Evolutionary conservation across 2,329 filamentous ascomycete species (phyloP).

Genomic region (Calonectria hongkongensis): DNA sequence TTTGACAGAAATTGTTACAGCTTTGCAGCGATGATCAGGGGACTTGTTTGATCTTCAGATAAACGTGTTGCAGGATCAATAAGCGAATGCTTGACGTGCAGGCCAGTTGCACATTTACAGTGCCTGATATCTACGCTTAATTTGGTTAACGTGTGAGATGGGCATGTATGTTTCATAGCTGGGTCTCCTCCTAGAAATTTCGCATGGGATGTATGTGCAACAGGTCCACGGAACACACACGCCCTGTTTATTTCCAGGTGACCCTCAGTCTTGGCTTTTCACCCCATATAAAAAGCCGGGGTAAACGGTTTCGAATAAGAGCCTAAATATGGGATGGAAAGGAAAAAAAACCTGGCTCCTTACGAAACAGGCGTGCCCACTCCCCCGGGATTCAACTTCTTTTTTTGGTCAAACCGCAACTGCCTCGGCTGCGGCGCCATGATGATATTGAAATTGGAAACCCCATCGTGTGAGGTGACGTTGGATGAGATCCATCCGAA

Average conservation of each 20-base stretch:
- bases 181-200: background rate
- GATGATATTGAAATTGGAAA: conserved; percentile 10
- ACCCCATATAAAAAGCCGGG: background rate
- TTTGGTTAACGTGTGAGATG: too few relatives aligned
- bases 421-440: conserved; percentile 25
- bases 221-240: background rate
- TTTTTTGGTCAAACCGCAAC: conserved; percentile 6
- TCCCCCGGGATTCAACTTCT: background rate
- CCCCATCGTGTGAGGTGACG: background rate
- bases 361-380: conserved; percentile 9
- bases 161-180: too few relatives aligned
- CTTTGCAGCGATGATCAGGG: background rate
- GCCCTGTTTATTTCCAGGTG: background rate
- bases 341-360: background rate
- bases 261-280: conserved; percentile 16
- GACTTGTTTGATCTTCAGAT: background rate
- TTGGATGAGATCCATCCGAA: background rate
- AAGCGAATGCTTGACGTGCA: background rate
- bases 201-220: background rate
- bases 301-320: conserved; percentile 10
- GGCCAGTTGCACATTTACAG: background rate
- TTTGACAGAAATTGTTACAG: too few relatives aligned
- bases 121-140: too few relatives aligned
- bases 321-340: conserved; percentile 10
- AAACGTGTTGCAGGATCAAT: background rate